Base-by-base conservation (phyloP, 2,329 filamentous ascomycete species). In the Bertia moriformis region DNA sequence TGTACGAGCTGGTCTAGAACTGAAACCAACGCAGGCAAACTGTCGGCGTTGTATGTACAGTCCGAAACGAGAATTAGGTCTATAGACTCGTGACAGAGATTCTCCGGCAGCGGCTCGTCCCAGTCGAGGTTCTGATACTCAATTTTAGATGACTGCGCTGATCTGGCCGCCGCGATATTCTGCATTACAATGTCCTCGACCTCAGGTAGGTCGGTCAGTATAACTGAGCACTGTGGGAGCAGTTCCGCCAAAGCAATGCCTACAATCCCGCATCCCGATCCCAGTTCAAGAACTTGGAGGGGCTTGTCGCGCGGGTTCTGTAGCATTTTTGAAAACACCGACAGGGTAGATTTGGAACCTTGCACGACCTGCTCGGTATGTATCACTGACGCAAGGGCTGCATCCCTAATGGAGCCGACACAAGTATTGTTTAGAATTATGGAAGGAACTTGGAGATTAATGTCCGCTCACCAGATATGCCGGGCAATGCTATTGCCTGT, bases 401-500 rank as follows among this genome's bases (percentile, higher is more conserved):
- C 39, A 48, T 51, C 38, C 29, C 54, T 51, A 19, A 66, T 53
- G 4, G 61, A 55, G 38, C n/a, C 61, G 52, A 37, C 67, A 59
- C 38, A 77, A 57, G 41, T 68, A 66, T 33, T 67, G 65, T 2
- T 29, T 29, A 29, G 24, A 29, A 29, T 29, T 10, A 29, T 29
- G n/a, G n/a, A 10, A 29, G 10, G 24, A n/a, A 29, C n/a, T 29
- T 29, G n/a, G 24, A 29, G 24, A n/a, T n/a, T n/a, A n/a, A n/a
- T n/a, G n/a, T n/a, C n/a, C n/a, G 39, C 56, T 52, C 55, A 73
- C 75, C 75, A 80, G 32, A 79, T 60, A 54, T 79, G 75, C 18
- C 73, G 62, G n/a, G 75, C 75, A 48, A 80, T 78, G 50, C 73
- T 78, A 48, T 79, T 74, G 2, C 73, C 74, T 0, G 71, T 76